Evolutionary conservation across 306 rosid genomes (phyloP), one percentile per base, ranked within the genome.

Genomic region (Fragaria iinumae): DNA sequence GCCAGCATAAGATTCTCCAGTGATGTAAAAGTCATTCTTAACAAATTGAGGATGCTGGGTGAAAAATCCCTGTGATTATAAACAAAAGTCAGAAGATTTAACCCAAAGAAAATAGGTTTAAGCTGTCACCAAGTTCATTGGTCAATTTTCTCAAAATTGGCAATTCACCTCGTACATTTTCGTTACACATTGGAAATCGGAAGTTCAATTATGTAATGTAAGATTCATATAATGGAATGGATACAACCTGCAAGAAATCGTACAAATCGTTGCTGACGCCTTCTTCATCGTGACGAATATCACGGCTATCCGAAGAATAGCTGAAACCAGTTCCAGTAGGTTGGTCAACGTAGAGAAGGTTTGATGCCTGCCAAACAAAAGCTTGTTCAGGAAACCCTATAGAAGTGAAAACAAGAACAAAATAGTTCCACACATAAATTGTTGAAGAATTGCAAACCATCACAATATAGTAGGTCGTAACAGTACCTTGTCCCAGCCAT

Each of bases 251-350:
- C 79, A 95, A 83, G 81, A 95, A 95, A 84, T 95, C 92, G 34
- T 87, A 92, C 79, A 95, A 76, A 77, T 92, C 97, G 83, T 89
- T 85, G 88, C 99, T 92, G 18, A 95, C 89, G 5, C 93, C 97
- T 21, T 73, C 81, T 89, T 95, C 99, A 17, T 88, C 85, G 18
- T 89, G 97, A 59, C 88, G 99, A 76, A 89, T 85, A 81, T 92
- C 99, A 48, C 44, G 67, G 3, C 81, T 79, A 27, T 92, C 89
- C 9, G 96, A 82, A 38, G 91, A 78, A 36, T 92, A 93, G 82
- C 99, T 95, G 87, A 92, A 95, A 48, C 99, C 99, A 16, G 99
- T 92, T n/a, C 97, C 97, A 5, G 79, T 77, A 2, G 99, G 99
- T 79, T 95, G 97, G 81, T 95, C 97, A 10, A 95, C 92, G 63